phyloP scores from a whole-genome alignment of 1,139 yeast species.

The Geotrichum cucujoidarum region DNA sequence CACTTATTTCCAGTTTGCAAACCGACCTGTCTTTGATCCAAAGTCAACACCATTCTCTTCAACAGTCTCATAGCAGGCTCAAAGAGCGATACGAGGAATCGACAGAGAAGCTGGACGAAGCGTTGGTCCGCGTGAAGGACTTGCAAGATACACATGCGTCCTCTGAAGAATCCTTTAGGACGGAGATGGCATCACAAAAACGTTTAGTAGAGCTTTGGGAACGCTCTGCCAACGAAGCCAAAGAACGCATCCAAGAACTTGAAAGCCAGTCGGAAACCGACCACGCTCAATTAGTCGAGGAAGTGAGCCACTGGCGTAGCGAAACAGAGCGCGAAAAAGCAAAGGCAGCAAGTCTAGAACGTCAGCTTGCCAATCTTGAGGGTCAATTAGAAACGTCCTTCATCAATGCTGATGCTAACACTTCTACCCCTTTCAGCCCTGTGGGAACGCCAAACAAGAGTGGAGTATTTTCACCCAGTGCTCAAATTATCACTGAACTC shows the following conservation, averaged over 20 bases:
- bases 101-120: conserved; percentile 38
- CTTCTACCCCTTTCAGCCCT: conserved; percentile 22
- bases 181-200: conserved; percentile 61
- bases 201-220: conserved; percentile 59
- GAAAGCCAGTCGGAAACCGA: conserved; percentile 44
- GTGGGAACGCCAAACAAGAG: conserved; percentile 20
- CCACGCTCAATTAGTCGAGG: conserved; percentile 32
- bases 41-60: conserved; percentile 35
- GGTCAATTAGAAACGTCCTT: conserved; percentile 30
- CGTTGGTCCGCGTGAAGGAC: conserved; percentile 42
- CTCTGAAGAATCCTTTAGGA: conserved; percentile 51
- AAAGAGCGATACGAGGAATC: conserved; percentile 38
- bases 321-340: conserved; percentile 31
- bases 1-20: conserved; percentile 33
- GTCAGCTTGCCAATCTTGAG: conserved; percentile 33
- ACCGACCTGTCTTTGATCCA: conserved; percentile 38
- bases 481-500: conserved; percentile 44
- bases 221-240: conserved; percentile 38
- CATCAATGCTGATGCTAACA: conserved; percentile 20
- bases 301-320: conserved; percentile 32
- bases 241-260: conserved; percentile 39
- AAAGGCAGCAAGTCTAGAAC: conserved; percentile 30
- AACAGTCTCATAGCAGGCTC: conserved; percentile 30
- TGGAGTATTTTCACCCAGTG: conserved; percentile 41
- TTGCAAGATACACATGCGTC: conserved; percentile 46